Evolutionary conservation across 371 early-diverging fungal species (phyloP).

Genomic region (Mucor piriformis): DNA sequence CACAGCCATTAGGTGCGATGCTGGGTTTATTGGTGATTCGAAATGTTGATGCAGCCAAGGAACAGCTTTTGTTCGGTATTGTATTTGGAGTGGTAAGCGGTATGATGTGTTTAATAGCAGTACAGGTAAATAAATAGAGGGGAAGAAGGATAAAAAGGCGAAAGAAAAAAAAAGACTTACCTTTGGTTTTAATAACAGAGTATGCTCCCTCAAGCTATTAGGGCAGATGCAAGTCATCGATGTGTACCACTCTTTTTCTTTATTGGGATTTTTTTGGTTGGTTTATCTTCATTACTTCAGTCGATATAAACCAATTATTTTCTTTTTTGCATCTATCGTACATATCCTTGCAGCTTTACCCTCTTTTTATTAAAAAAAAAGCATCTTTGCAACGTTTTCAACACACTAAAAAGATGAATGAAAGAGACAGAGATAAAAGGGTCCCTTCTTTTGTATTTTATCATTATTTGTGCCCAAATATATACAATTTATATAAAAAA

Average conservation of each 20-base stretch:
- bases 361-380: neutral
- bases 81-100: conserved; percentile 65
- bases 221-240: conserved; percentile 42
- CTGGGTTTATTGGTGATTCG: conserved; percentile 55
- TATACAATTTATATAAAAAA: conserved; percentile 8
- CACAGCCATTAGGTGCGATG: conserved; percentile 67
- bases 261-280: conserved; percentile 55
- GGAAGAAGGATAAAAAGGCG: conserved; percentile 7
- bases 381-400: too few relatives aligned
- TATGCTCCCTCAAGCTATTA: conserved; percentile 58
- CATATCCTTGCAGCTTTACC: conserved; percentile 11
- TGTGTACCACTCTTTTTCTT: conserved; percentile 55
- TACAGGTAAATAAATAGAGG: conserved; percentile 30
- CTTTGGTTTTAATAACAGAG: conserved; percentile 25
- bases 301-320: too few relatives aligned
- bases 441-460: neutral
- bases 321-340: conserved; percentile 18
- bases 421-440: too few relatives aligned
- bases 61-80: conserved; percentile 52
- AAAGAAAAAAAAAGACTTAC: neutral
- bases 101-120: conserved; percentile 69
- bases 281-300: conserved; percentile 39
- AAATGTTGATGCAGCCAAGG: conserved; percentile 41
- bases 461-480: neutral
- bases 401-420: too few relatives aligned